Conservation (phyloP, 805 yeast species). For the Candida easanensis region DNA sequence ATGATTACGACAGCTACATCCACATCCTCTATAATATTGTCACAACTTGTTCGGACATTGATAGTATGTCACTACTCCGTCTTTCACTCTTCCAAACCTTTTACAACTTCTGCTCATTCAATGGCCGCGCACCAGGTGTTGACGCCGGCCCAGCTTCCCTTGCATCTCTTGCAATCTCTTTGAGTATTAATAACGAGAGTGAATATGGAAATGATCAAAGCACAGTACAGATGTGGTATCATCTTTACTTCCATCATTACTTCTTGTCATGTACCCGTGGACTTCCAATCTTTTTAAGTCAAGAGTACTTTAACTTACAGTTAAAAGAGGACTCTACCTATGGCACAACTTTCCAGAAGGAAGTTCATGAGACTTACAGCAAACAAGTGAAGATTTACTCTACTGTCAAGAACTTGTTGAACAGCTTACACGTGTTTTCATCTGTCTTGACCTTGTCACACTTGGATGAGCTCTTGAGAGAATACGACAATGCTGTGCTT, state of each 20-base stretch:
- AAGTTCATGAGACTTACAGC: background rate
- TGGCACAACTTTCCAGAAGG: background rate
- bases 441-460: slow-evolving; percentile 10
- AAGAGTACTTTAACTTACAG: slow-evolving; percentile 20
- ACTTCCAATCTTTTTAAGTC: slow-evolving; percentile 17
- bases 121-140: slow-evolving; percentile 6
- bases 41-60: slow-evolving; percentile 3
- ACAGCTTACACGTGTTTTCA: slow-evolving; percentile 9
- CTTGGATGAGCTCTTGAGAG: slow-evolving; percentile 8
- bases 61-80: slow-evolving; percentile 12
- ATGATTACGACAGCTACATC: slow-evolving; percentile 21
- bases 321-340: background rate
- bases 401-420: slow-evolving; percentile 7
- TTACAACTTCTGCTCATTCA: slow-evolving; percentile 10
- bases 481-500: slow-evolving; percentile 10
- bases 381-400: slow-evolving; percentile 2
- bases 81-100: slow-evolving; percentile 12
- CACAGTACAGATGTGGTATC: slow-evolving; percentile 19
- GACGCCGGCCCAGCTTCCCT: slow-evolving; percentile 10
- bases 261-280: slow-evolving; percentile 17
- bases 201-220: slow-evolving; percentile 8
- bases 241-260: slow-evolving; percentile 18
- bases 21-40: slow-evolving; percentile 15
- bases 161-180: slow-evolving; percentile 12
- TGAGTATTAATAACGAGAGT: slow-evolving; percentile 18